Evolutionary conservation across 2,329 filamentous ascomycete genomes (phyloP), one percentile per base, ranked within the genome.

Genomic region (Stemphylium vesicarium): DNA sequence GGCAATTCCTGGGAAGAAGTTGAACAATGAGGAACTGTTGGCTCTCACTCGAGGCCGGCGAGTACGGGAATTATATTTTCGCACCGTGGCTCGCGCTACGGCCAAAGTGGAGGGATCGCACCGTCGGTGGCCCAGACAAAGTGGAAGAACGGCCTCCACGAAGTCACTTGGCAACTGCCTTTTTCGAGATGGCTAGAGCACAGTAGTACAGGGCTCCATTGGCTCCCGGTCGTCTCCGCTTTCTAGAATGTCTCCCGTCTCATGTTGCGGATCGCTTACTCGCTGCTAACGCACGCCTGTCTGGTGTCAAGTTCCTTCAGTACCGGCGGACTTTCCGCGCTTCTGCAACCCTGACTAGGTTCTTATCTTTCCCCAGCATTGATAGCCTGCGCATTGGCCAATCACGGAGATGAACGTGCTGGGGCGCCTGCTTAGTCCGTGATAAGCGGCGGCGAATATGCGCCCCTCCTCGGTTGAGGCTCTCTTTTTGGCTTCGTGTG

Each of bases 361-460:
- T 64, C 60, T 73, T 74, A 74, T 73, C 72, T 63, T 64, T 62
- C 61, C 63, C 61, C 62, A 66, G 65, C 47, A 53, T 57, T 58
- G 66, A 68, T 65, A 65, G 47, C 39, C 40, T 11, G 41, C 31
- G 16, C 45, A 20, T 38, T 36, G 29, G 10, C 68, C 61, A 66
- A 67, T 71, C 49, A 60, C 37, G 39, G 13, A 31, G 10, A 24
- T 44, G 36, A 60, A 62, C 59, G 59, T 63, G 62, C 56, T 46
- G 49, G 52, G 16, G 32, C 42, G 32, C 24, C 38, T 35, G 18
- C 55, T 56, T 64, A 57, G 64, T 47, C 41, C 22, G 56, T 69
- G 70, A 75, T 74, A 75, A 72, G 63, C 70, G 65, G 71, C 68
- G 71, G 70, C 71, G 64, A 73, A 67, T 63, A 49, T 65, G 59